Evolutionary conservation across 2,329 filamentous ascomycete species (phyloP).

Genomic region (Aspergillus terreus): DNA sequence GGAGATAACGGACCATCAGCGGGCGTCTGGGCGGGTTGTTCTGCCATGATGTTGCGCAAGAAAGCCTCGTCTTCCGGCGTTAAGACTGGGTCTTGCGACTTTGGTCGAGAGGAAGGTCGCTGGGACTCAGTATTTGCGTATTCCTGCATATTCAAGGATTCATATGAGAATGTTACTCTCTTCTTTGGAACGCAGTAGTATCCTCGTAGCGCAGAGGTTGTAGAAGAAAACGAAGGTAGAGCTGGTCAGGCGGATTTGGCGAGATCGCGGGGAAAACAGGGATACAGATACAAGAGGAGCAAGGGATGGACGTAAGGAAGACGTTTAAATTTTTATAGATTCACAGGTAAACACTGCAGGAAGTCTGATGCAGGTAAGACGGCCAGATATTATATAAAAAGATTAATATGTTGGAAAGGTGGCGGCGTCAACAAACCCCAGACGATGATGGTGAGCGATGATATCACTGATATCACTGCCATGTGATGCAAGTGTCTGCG

Average conservation of each 20-base stretch:
- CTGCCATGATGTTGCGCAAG: constrained; percentile 47
- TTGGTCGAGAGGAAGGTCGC: constrained; percentile 28
- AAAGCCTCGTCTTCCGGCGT: constrained; percentile 61
- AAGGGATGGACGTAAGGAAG: neutral
- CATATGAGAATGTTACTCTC: neutral
- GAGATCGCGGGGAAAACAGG: too few species aligned
- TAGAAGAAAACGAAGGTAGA: neutral
- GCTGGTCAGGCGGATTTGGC: neutral
- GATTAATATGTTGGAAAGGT: too few species aligned
- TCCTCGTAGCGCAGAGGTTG: neutral
- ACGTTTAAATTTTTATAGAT: neutral
- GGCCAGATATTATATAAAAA: too few species aligned
- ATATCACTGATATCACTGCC: constrained; percentile 5
- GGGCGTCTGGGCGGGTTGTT: constrained; percentile 12
- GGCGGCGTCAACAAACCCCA: neutral
- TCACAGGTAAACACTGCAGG: too few species aligned
- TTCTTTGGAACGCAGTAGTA: neutral
- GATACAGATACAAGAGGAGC: too few species aligned
- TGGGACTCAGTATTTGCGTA: constrained; percentile 42
- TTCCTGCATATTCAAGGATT: constrained; percentile 35
- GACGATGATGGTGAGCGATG: neutral
- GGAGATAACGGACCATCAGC: constrained; percentile 4
- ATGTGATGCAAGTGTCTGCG: neutral
- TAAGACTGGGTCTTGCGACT: constrained; percentile 45
- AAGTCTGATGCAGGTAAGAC: too few species aligned